Base-by-base conservation (phyloP, 768 basidiomycete species). In the Amyloporia xantha region DNA sequence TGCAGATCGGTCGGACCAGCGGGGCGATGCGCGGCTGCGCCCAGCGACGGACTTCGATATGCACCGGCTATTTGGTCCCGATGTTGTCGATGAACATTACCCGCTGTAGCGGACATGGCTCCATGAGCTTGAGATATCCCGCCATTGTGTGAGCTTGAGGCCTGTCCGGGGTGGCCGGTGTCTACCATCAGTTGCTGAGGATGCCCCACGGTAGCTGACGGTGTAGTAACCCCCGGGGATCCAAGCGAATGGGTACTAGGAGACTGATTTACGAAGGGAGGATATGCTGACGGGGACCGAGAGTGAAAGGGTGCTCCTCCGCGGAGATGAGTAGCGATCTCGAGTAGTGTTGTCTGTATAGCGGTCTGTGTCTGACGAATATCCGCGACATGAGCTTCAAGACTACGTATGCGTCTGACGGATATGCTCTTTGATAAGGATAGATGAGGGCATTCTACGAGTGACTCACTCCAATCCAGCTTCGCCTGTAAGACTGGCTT, bases 401-500 rank as follows among this genome's bases (percentile, higher is more conserved):
- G 78, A 61, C 82, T 91, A 59, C 90, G 82, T 54, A 96, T 94
- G 43, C 93, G 91, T 65, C 93, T 95, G 17, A 41, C 25, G 23
- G 36, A 19, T 55, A 20, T 43, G 35, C 44, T 38, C 41, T n/a
- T 9, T 20, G 24, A 33, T 35, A 23, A 41, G 38, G 48, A 57
- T 56, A 53, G 50, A 59, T 21, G 54, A 11, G 40, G 45, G 41
- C 49, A 21, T 39, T 19, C 38, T n/a, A 36, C 15, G 13, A 41
- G 28, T 19, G 25, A 72, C 88, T 67, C 63, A 92, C 91, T 92
- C 91, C 45, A 92, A 66, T 6, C 90, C 91, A 15, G 90, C 91
- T 67, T 93, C 91, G 39, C 89, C 88, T 6, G 89, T 89, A 41
- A 91, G 76, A 48, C 85, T 87, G 12, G 88, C 86, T 63, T 93